Percentiles rank a stretch among this genome's conserved stretches.
Evolutionary conservation across 176 grass and related monocot species (phyloP).

Genomic region (Zoysia japonica): DNA sequence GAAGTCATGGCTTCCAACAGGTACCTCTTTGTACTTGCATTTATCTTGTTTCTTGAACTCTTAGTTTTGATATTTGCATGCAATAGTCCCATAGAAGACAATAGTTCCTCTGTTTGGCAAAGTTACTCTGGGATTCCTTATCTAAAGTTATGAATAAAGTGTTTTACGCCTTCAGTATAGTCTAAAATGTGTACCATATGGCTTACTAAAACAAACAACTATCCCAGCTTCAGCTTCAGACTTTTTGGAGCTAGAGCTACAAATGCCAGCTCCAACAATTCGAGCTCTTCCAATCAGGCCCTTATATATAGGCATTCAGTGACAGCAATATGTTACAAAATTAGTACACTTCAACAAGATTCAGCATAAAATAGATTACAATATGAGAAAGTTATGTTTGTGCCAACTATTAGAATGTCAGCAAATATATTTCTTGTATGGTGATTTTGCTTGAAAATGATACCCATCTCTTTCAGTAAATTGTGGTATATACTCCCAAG

Average conservation of each 20-base stretch:
- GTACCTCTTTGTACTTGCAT: conserved; percentile 40
- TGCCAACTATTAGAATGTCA: conserved; percentile 13
- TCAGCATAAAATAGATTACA: background rate
- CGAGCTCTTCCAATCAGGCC: background rate
- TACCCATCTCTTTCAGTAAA: background rate
- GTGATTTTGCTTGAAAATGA: background rate
- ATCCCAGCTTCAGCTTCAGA: background rate
- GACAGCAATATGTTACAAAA: conserved; percentile 14
- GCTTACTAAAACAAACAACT: background rate
- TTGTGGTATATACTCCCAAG: background rate
- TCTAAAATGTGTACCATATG: background rate
- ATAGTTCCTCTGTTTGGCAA: background rate
- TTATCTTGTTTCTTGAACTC: background rate
- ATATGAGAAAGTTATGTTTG: background rate
- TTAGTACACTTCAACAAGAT: background rate
- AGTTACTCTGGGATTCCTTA: background rate
- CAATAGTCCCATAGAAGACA: conserved; percentile 7
- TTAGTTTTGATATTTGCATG: background rate
- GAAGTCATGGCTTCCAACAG: conserved; percentile 93
- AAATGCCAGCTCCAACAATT: background rate
- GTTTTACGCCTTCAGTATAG: background rate
- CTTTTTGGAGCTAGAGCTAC: background rate
- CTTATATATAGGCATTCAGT: conserved; percentile 9
- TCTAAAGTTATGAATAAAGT: background rate
- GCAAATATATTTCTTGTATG: background rate